A percentile compares a stretch with the other conserved stretches of the same genome.
phyloP scores from a whole-genome alignment of 768 basidiomycete species.

The Leccinum pellstonianum region DNA sequence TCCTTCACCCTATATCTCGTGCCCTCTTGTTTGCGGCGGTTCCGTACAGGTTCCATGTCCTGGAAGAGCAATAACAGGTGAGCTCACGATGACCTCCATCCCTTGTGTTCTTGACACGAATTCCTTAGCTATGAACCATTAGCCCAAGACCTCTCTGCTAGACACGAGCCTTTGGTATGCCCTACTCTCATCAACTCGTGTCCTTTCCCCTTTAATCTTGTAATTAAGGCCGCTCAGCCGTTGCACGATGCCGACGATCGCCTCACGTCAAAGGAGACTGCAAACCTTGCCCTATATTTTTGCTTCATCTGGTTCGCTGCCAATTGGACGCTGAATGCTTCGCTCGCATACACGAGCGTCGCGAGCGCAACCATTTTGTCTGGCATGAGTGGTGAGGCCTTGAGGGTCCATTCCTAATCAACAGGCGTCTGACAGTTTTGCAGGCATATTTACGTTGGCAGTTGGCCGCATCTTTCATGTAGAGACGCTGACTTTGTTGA shows the following conservation, averaged over 20 bases:
- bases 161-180: constrained; percentile 23
- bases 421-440: not conserved
- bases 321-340: constrained; percentile 87
- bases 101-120: constrained; percentile 1
- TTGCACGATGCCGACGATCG: constrained; percentile 31
- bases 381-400: constrained; percentile 76
- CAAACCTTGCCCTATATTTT: constrained; percentile 73
- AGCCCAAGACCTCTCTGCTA: constrained; percentile 11
- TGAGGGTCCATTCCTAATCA: not conserved
- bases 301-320: constrained; percentile 92
- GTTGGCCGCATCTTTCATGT: constrained; percentile 82
- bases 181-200: not conserved
- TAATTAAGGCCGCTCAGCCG: constrained; percentile 10
- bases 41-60: constrained; percentile 7
- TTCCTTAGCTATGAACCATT: constrained; percentile 27
- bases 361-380: constrained; percentile 89
- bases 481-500: constrained; percentile 70
- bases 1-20: constrained; percentile 84
- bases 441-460: constrained; percentile 91
- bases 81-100: not conserved
- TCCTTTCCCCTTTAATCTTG: not conserved
- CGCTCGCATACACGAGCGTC: constrained; percentile 87
- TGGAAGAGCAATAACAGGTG: constrained; percentile 9
- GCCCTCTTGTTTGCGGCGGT: constrained; percentile 48
- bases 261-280: constrained; percentile 69